Conservation (phyloP, 129 eudicot genomes). For the Helichrysum umbraculigerum region DNA sequence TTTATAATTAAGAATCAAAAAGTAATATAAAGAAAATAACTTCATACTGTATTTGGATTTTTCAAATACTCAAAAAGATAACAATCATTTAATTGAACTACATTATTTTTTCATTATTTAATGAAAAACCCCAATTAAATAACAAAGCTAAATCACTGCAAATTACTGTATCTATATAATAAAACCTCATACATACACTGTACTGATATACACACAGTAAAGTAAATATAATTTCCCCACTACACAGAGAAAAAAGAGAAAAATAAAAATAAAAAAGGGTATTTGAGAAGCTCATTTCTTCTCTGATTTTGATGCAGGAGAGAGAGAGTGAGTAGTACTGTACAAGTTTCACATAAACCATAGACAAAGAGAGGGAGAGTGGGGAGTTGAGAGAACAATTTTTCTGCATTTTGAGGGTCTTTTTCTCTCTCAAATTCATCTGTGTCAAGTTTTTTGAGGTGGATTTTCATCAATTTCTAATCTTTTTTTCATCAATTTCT, state of each 20-base stretch:
- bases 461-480: slow-evolving; percentile 29
- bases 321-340: slow-evolving; percentile 42
- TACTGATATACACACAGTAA: not conserved
- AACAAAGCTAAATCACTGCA: slow-evolving; percentile 21
- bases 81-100: slow-evolving; percentile 13
- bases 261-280: slow-evolving; percentile 40
- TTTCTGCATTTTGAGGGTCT: slow-evolving; percentile 38
- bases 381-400: slow-evolving; percentile 34
- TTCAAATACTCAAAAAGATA: slow-evolving; percentile 7
- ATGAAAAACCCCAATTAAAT: slow-evolving; percentile 10
- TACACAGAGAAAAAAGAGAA: slow-evolving; percentile 2
- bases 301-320: slow-evolving; percentile 81
- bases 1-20: slow-evolving; percentile 11
- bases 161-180: slow-evolving; percentile 6
- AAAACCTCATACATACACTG: slow-evolving; percentile 3
- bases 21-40: slow-evolving; percentile 17
- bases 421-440: slow-evolving; percentile 39
- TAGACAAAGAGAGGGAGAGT: slow-evolving; percentile 29
- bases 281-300: slow-evolving; percentile 62
- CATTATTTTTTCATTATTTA: slow-evolving; percentile 14
- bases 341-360: slow-evolving; percentile 41
- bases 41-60: slow-evolving; percentile 17
- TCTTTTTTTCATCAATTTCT: slow-evolving; percentile 16
- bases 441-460: slow-evolving; percentile 37
- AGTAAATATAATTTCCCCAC: slow-evolving; percentile 9